Conservation (phyloP, 305 asterid species). For the Rubia tinctorum region DNA sequence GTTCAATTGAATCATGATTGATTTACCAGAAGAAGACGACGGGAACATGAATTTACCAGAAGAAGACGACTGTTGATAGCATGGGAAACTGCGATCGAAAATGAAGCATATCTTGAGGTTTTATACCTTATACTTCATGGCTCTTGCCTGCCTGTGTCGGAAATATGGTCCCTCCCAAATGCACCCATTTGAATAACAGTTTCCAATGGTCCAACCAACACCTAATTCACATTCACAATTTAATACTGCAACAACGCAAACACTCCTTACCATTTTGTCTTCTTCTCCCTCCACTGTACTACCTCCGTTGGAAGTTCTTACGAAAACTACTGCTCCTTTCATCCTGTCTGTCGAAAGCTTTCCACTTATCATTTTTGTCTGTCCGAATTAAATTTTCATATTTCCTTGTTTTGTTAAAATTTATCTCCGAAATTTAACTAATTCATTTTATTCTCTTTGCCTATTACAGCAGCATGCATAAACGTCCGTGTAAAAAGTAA, state of each 20-base stretch:
- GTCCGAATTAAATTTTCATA: no score
- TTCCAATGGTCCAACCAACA: slow-evolving; percentile 10
- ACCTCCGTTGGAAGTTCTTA: no score
- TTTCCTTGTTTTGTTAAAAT: no score
- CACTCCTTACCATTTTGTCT: background rate
- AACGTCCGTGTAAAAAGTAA: no score
- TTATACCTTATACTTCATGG: slow-evolving; percentile 3
- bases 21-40: background rate
- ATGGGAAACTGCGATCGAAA: slow-evolving; percentile 6
- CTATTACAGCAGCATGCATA: no score
- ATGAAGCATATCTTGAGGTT: slow-evolving; percentile 16
- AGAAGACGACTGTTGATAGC: background rate
- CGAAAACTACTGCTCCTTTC: no score
- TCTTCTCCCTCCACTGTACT: no score
- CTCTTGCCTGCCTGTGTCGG: background rate
- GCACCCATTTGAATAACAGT: background rate
- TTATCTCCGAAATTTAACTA: no score
- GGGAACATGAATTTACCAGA: background rate
- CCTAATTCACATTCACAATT: background rate
- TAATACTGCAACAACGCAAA: background rate
- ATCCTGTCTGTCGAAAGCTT: no score
- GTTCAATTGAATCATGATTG: background rate
- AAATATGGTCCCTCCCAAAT: slow-evolving; percentile 23
- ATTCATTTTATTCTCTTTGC: no score
- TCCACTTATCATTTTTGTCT: no score